These are phyloP conservation scores for Lachnellula occidentalis DNA, from an alignment of 2,329 filamentous ascomycete genomes.

Conservation along the genomic window DNA sequence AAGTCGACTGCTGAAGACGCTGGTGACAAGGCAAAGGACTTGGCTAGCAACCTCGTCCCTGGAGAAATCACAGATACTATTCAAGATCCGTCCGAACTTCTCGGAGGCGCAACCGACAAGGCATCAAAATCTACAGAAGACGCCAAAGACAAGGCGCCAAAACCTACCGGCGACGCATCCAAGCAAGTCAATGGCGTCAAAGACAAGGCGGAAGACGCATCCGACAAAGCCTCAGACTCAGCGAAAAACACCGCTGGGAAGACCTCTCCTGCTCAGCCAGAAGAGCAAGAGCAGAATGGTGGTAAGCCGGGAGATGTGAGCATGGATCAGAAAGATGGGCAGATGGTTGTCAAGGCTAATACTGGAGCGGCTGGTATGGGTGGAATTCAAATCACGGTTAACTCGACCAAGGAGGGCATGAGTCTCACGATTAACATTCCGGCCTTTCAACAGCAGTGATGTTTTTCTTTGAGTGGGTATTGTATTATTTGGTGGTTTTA, in stretches of 20 bases:
- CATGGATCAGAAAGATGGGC: slow-evolving; percentile 4
- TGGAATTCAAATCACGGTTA: slow-evolving; percentile 24
- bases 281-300: too few species aligned
- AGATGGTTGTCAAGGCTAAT: slow-evolving; percentile 6
- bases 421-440: slow-evolving; percentile 25
- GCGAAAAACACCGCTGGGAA: slow-evolving; percentile 5
- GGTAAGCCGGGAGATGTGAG: slow-evolving; percentile 11
- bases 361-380: neutral
- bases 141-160: neutral
- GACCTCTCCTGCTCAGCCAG: neutral
- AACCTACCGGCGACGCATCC: neutral
- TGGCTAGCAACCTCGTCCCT: neutral
- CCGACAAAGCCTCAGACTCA: slow-evolving; percentile 5
- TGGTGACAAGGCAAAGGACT: neutral
- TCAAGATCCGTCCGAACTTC: neutral
- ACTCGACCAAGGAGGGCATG: slow-evolving; percentile 24
- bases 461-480: neutral
- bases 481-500: neutral
- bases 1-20: neutral
- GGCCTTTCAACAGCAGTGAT: slow-evolving; percentile 11
- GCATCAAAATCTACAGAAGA: neutral
- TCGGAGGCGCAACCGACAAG: neutral
- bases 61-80: neutral
- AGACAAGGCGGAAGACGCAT: neutral
- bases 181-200: neutral